These are phyloP conservation scores for Suillus sp. DNA, from an alignment of 768 basidiomycete genomes.

Conservation along the genomic window DNA sequence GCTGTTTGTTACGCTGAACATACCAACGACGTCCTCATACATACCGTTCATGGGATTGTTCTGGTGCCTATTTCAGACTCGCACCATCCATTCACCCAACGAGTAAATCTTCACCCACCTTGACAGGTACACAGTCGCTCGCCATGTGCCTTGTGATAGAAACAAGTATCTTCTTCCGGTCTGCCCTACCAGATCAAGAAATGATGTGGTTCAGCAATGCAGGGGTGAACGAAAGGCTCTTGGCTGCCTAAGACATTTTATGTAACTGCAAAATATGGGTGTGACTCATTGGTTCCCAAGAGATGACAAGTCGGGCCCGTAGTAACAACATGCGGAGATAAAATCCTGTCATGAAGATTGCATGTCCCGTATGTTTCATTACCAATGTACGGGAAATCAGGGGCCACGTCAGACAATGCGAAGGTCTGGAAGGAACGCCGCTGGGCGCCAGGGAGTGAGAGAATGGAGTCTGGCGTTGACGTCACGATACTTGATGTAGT, in stretches of 20 bases:
- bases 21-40: not conserved
- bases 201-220: too few species aligned
- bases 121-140: not conserved
- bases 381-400: not conserved
- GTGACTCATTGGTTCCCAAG: too few species aligned
- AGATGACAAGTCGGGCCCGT: too few species aligned
- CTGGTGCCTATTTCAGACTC: not conserved
- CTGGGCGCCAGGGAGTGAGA: not conserved
- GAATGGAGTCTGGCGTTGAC: not conserved
- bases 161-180: not conserved
- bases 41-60: not conserved
- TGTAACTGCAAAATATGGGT: too few species aligned
- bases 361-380: too few species aligned
- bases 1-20: not conserved
- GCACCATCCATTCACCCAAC: not conserved
- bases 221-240: too few species aligned
- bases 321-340: not conserved
- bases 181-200: not conserved
- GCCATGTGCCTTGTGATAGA: not conserved
- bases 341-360: too few species aligned
- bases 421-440: not conserved
- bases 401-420: not conserved
- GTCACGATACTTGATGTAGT: not conserved
- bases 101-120: not conserved
- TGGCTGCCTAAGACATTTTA: too few species aligned